Conservation (phyloP, 371 early-diverging fungal species). For the Mortierella sp. region DNA sequence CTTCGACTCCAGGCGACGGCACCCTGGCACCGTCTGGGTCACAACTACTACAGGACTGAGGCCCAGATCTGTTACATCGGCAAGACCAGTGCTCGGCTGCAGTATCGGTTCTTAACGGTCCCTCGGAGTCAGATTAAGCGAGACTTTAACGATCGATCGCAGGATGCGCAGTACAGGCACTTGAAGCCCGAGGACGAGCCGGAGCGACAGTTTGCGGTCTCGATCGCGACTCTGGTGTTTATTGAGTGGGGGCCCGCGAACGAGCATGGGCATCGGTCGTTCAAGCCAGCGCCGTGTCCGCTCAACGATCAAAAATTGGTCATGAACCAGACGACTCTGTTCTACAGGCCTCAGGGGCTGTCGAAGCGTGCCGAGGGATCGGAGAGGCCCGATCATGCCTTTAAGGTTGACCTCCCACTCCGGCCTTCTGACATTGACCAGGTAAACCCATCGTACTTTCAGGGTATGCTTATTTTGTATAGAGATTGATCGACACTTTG, state of each 20-base stretch:
- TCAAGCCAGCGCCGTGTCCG: not conserved
- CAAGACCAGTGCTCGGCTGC: conserved; percentile 21
- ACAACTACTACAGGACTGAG: conserved; percentile 17
- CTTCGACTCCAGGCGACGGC: not conserved
- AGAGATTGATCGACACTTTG: not conserved
- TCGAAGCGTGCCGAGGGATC: not conserved
- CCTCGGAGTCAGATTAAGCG: conserved; percentile 30
- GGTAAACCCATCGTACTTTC: not conserved
- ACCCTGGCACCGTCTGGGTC: conserved; percentile 1
- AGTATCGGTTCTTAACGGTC: conserved; percentile 32
- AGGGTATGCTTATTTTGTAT: not conserved
- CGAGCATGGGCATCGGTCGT: conserved; percentile 26
- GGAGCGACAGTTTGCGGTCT: conserved; percentile 25
- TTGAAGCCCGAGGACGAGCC: conserved; percentile 23
- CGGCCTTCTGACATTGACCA: conserved; percentile 40
- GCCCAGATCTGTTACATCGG: conserved; percentile 22
- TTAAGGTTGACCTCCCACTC: conserved; percentile 18
- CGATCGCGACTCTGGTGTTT: conserved; percentile 24
- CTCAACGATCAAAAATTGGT: conserved; percentile 3
- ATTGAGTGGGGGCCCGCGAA: conserved; percentile 23
- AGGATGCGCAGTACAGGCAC: conserved; percentile 19
- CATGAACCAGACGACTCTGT: not conserved
- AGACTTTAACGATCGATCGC: conserved; percentile 32
- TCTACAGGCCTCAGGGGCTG: conserved; percentile 2
- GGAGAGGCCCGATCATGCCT: conserved; percentile 33